Conservation (phyloP, 768 basidiomycete species). For the Rhodosporidiobolus sp. region DNA sequence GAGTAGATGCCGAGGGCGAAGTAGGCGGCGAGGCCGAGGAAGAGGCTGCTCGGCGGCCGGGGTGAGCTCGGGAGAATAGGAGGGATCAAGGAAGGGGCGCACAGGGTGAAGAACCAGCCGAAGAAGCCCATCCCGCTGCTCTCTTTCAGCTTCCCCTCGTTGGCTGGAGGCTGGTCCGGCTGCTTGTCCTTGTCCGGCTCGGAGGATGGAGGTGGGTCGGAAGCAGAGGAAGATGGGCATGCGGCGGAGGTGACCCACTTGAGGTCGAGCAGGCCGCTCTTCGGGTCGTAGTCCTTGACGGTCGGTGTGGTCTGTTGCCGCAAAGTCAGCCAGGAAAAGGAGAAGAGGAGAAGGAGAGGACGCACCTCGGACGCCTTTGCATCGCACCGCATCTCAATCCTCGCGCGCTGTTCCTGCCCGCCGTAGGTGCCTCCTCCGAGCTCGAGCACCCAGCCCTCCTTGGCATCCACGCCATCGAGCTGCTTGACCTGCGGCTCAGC, state of each 20-base stretch:
- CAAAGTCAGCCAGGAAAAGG: not conserved
- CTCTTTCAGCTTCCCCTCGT: constrained; percentile 52
- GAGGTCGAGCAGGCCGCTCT: constrained; percentile 54
- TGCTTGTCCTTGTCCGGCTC: constrained; percentile 30
- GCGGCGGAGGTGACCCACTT: constrained; percentile 65
- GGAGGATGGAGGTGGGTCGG: constrained; percentile 39
- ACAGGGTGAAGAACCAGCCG: constrained; percentile 87
- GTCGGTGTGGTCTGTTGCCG: constrained; percentile 53
- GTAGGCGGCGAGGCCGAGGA: constrained; percentile 67
- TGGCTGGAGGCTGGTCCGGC: too few relatives aligned
- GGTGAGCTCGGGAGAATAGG: not conserved
- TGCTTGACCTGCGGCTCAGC: constrained; percentile 45
- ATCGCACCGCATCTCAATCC: constrained; percentile 34
- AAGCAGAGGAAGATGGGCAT: constrained; percentile 53
- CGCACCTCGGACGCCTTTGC: constrained; percentile 18
- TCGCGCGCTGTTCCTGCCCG: constrained; percentile 15
- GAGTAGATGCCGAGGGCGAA: constrained; percentile 77
- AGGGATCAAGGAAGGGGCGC: constrained; percentile 47
- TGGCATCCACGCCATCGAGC: constrained; percentile 1
- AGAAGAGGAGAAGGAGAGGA: not conserved
- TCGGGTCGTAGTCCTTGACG: constrained; percentile 61
- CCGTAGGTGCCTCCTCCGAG: constrained; percentile 27
- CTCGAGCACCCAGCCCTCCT: constrained; percentile 17
- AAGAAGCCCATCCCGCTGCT: constrained; percentile 56
- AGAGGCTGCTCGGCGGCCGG: constrained; percentile 51